Evolutionary conservation across 1,284 basidiomycete genomes (phyloP).

Genomic region (Cystobasidium sp.): DNA sequence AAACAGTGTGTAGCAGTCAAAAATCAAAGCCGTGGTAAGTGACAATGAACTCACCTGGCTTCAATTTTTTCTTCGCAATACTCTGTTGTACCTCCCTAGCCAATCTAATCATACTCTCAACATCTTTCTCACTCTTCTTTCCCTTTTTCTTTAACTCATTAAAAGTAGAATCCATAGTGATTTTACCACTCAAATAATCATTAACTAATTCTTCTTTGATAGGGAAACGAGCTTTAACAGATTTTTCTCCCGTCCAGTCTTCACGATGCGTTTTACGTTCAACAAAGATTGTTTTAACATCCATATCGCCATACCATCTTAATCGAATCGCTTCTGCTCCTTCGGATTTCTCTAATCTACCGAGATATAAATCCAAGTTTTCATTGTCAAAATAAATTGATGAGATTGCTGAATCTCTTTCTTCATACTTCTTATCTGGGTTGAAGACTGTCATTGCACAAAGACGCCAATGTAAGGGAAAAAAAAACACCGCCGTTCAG

Average conservation of each 20-base stretch:
- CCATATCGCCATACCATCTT: conserved; percentile 96
- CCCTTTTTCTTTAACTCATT: conserved; percentile 85
- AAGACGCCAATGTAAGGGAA: background rate
- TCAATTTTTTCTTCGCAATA: conserved; percentile 78
- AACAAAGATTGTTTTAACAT: conserved; percentile 75
- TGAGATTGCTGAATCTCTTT: conserved; percentile 76
- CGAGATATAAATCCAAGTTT: conserved; percentile 95
- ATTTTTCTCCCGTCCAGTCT: conserved; percentile 99
- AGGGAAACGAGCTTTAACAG: conserved; percentile 96
- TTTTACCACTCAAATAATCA: conserved; percentile 83
- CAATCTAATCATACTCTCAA: conserved; percentile 92
- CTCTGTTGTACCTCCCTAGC: conserved; percentile 96
- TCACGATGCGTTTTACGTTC: conserved; percentile 99
- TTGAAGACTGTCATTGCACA: conserved; percentile 74
- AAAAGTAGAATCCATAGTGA: conserved; percentile 94
- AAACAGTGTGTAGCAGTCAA: too few species aligned
- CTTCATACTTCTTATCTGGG: conserved; percentile 88
- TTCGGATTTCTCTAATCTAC: conserved; percentile 96
- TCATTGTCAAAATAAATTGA: conserved; percentile 67
- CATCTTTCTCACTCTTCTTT: conserved; percentile 87
- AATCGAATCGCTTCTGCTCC: conserved; percentile 95
- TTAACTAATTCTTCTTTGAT: conserved; percentile 96
- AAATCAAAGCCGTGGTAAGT: too few species aligned
- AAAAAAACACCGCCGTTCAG: too few species aligned
- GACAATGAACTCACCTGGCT: conserved; percentile 66